Conservation (phyloP, 176 grass and related monocot species). For the maize (Zea mays) region Zm-B73-REFERENCE-NAM-5.0 NC_050102.1:174504501-174505000, state of each 20-base stretch:
- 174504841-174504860: conserved; percentile 34
- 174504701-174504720: background rate
- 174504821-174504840: background rate
- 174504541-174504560: no score
- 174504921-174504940: background rate
- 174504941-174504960: background rate
- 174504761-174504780: conserved; percentile 28
- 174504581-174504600: background rate
- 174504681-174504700: background rate
- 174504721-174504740: background rate
- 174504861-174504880: conserved; percentile 43
- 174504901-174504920: background rate
- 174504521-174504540: no score
- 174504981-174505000: background rate
- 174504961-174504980: background rate
- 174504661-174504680: background rate
- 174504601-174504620: conserved; percentile 23
- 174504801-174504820: conserved; percentile 13
- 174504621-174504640: conserved; percentile 34
- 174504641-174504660: conserved; percentile 43
- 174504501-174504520: no score
- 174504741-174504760: conserved; percentile 42
- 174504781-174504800: conserved; percentile 9
- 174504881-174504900: conserved; percentile 14
- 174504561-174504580: background rate